These are phyloP conservation scores for Thalassiosira pacifica DNA, from an alignment of 352 stramenopile species.

Conservation along the genomic window DNA sequence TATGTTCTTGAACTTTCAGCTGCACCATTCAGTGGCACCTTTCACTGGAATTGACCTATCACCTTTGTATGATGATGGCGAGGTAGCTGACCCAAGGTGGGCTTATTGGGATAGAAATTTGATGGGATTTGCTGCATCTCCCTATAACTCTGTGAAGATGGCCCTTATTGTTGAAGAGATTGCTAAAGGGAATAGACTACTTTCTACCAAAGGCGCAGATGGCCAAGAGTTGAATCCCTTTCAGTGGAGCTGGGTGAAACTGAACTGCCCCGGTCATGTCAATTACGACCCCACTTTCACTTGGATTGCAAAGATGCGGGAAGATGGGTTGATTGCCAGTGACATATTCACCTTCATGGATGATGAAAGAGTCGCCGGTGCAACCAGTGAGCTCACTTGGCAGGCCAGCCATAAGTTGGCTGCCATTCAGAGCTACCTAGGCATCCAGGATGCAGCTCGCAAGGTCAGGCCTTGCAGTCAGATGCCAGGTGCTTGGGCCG, in stretches of 20 bases:
- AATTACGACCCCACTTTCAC: constrained; percentile 60
- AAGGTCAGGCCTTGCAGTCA: constrained; percentile 52
- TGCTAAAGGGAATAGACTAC: neutral
- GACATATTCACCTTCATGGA: constrained; percentile 53
- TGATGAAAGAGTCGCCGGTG: neutral
- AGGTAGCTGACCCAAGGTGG: constrained; percentile 9
- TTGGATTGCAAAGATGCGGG: constrained; percentile 49
- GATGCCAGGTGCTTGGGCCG: constrained; percentile 66
- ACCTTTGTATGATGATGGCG: neutral
- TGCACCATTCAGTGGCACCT: constrained; percentile 5
- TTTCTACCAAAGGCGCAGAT: neutral
- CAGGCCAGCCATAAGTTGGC: constrained; percentile 11
- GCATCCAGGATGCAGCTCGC: constrained; percentile 66
- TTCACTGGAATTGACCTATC: constrained; percentile 51
- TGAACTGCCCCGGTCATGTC: constrained; percentile 66
- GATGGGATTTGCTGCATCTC: constrained; percentile 65
- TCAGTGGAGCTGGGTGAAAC: constrained; percentile 38
- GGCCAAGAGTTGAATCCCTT: constrained; percentile 2
- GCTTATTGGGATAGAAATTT: constrained; percentile 48
- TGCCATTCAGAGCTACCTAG: constrained; percentile 26
- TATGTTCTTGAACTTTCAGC: constrained; percentile 66
- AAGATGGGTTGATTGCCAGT: constrained; percentile 43
- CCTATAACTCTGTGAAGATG: constrained; percentile 39
- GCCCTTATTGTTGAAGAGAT: neutral
- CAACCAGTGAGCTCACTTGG: constrained; percentile 30